Evolutionary conservation across 768 basidiomycete genomes (phyloP).

Genomic region (Dentipellis fragilis): DNA sequence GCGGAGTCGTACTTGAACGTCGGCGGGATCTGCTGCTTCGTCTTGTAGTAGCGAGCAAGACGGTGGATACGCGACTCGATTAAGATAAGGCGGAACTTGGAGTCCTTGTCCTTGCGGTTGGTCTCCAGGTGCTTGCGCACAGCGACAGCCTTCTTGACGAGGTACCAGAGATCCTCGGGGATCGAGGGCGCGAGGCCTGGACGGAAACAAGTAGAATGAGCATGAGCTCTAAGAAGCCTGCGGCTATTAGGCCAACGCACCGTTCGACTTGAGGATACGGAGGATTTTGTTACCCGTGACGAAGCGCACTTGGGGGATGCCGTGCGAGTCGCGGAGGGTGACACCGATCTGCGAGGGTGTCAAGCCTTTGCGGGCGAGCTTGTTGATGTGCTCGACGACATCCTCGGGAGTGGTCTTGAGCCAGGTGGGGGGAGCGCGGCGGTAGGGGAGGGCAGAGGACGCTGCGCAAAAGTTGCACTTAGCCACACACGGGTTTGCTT

Average conservation of each 20-base stretch:
- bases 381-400: conserved; percentile 91
- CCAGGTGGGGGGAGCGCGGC: conserved; percentile 90
- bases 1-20: conserved; percentile 98
- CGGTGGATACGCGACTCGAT: conserved; percentile 99
- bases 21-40: conserved; percentile 93
- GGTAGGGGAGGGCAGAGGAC: conserved; percentile 97
- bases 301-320: conserved; percentile 95
- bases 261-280: conserved; percentile 90
- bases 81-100: conserved; percentile 91
- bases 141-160: conserved; percentile 99
- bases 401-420: conserved; percentile 94
- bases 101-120: conserved; percentile 99
- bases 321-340: conserved; percentile 94
- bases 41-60: conserved; percentile 97
- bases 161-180: conserved; percentile 99
- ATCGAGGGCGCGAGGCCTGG: conserved; percentile 93
- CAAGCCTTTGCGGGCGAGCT: conserved; percentile 95
- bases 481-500: neutral
- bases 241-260: conserved; percentile 34
- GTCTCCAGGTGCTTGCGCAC: conserved; percentile 97
- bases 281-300: conserved; percentile 99
- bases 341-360: conserved; percentile 98
- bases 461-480: conserved; percentile 24
- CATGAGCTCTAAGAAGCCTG: neutral
- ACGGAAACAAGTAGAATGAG: conserved; percentile 21